phyloP scores from a whole-genome alignment of 177 flowering plant species.

The Vitis hybrid region DNA sequence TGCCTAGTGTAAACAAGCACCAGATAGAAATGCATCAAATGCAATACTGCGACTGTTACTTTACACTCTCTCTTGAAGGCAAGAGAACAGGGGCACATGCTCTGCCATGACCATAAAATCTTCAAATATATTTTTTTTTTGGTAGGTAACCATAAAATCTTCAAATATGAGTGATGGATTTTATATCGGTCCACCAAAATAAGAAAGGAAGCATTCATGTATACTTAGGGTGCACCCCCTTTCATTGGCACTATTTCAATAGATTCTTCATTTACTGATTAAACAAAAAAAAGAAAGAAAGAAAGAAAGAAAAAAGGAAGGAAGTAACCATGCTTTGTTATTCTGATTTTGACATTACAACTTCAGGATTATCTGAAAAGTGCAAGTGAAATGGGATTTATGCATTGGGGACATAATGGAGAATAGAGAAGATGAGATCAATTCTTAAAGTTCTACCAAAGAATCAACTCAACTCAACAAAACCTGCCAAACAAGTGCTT shows the following conservation, averaged over 20 bases:
- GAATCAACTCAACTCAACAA: neutral
- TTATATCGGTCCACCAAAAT: neutral
- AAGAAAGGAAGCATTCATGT: neutral
- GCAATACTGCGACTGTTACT: neutral
- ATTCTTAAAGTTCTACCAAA: neutral
- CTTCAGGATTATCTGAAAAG: neutral
- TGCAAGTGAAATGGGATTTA: neutral
- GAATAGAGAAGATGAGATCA: neutral
- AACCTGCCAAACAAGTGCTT: neutral
- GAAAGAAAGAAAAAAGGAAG: no score
- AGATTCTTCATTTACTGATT: no score
- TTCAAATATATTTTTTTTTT: neutral
- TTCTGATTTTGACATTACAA: neutral
- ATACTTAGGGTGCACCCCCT: neutral
- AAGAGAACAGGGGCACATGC: neutral
- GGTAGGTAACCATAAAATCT: neutral
- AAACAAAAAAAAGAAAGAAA: no score
- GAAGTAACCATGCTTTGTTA: neutral
- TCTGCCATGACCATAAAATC: neutral
- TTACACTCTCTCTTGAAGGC: neutral
- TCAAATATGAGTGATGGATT: neutral
- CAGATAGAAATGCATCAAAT: neutral
- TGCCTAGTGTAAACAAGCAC: neutral
- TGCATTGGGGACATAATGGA: neutral
- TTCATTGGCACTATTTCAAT: no score